Percentiles rank a stretch among this genome's conserved stretches.
phyloP scores from a whole-genome alignment of 176 grass and related monocot genomes.

The Triticum timopheevii region DNA sequence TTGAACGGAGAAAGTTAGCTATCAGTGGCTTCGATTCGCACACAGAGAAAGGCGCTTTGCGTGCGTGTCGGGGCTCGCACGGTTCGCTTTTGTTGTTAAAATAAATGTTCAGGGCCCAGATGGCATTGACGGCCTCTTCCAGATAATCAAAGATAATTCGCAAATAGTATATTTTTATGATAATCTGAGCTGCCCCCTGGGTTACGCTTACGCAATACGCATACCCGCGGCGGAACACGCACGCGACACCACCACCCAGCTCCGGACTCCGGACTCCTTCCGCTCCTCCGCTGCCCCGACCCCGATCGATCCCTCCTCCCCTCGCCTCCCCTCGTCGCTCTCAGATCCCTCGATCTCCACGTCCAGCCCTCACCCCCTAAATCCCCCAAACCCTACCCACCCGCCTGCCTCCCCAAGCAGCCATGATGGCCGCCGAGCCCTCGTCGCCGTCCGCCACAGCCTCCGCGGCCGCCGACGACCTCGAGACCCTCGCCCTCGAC shows the following conservation, averaged over 20 bases:
- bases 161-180: no score
- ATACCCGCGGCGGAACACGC: constrained; percentile 13
- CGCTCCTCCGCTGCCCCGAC: not conserved
- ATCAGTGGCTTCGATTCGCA: not conserved
- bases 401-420: no score
- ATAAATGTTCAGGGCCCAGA: not conserved
- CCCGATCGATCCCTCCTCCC: constrained; percentile 9
- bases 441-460: constrained; percentile 36
- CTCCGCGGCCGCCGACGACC: constrained; percentile 52
- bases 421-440: constrained; percentile 65
- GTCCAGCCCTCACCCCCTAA: not conserved
- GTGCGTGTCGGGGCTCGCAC: not conserved
- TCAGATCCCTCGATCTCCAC: constrained; percentile 18
- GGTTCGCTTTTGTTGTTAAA: not conserved
- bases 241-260: not conserved
- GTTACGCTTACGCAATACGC: constrained; percentile 15
- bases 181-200: not conserved
- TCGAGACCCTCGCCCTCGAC: constrained; percentile 70
- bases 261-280: not conserved
- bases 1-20: not conserved
- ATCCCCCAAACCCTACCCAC: constrained; percentile 26
- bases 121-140: not conserved
- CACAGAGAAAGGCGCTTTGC: not conserved
- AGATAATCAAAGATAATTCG: not conserved
- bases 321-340: not conserved